Evolutionary conservation across 2,329 filamentous ascomycete genomes (phyloP).

Genomic region (Cadophora sp.): DNA sequence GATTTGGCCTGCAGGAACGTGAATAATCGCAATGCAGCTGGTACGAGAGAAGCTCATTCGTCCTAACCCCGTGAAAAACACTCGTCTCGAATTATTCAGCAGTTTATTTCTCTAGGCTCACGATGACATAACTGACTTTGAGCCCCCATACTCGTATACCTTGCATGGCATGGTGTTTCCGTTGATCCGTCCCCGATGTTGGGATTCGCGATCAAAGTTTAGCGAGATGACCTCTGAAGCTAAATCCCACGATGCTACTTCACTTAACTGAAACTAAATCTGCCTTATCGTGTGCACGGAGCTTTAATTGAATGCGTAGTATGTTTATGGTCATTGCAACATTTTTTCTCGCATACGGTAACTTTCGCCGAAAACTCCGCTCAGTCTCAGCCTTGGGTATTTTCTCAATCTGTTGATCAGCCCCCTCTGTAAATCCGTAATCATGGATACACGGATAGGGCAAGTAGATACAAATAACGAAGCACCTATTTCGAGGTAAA

Average conservation of each 20-base stretch:
- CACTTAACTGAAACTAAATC: not conserved
- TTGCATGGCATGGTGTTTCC: not conserved
- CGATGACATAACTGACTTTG: not conserved
- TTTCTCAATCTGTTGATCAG: not conserved
- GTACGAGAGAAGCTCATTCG: not conserved
- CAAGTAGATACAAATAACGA: not conserved
- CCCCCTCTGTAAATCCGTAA: not conserved
- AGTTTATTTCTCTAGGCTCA: not conserved
- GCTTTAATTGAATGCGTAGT: too few species aligned
- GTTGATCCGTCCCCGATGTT: not conserved
- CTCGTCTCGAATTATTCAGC: not conserved
- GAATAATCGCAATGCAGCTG: not conserved
- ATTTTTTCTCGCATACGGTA: too few species aligned
- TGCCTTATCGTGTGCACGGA: too few species aligned
- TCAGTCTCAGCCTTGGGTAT: too few species aligned
- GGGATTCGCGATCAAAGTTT: not conserved
- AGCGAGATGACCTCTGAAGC: not conserved
- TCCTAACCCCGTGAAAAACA: not conserved
- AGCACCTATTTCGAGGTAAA: not conserved
- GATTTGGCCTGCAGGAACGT: not conserved
- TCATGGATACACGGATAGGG: not conserved
- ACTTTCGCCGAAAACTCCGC: too few species aligned
- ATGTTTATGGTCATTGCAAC: too few species aligned
- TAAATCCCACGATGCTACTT: not conserved
- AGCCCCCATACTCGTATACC: constrained; percentile 3